A percentile compares a stretch with the other conserved stretches of the same genome.
Conservation (phyloP, 176 grass and related monocot species). For the Carex kokanica region DNA sequence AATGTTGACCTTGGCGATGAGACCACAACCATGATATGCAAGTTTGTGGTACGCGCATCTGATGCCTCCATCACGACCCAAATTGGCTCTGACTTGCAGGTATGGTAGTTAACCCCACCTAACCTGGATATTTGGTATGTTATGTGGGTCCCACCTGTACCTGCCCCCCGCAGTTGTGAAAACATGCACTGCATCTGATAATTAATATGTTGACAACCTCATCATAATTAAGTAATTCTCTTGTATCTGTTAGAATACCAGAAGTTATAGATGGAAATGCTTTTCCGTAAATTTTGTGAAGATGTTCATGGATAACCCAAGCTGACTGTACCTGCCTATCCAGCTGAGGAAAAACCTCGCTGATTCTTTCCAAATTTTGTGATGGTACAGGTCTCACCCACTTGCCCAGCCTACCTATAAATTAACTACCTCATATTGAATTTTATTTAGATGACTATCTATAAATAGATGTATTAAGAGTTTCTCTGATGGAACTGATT, state of each 20-base stretch:
- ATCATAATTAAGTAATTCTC: background rate
- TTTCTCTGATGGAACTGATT: background rate
- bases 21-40: slow-evolving; percentile 98
- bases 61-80: slow-evolving; percentile 84
- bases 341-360: background rate
- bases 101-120: slow-evolving; percentile 23
- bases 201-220: background rate
- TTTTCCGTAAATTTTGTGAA: background rate
- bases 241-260: background rate
- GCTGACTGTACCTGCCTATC: background rate
- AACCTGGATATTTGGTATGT: background rate
- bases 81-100: slow-evolving; percentile 85
- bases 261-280: background rate
- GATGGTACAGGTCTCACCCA: background rate
- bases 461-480: background rate
- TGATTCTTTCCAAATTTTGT: background rate
- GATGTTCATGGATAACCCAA: background rate
- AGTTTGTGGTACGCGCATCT: slow-evolving; percentile 82
- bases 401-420: background rate
- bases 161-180: background rate
- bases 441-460: background rate
- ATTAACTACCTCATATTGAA: background rate
- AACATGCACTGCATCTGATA: background rate
- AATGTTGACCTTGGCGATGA: slow-evolving; percentile 94
- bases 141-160: background rate